A percentile compares a stretch with the other conserved stretches of the same genome.
These are phyloP conservation scores for Artemisia argyi DNA, from an alignment of 129 eudicot species.

Conservation along the genomic window DNA sequence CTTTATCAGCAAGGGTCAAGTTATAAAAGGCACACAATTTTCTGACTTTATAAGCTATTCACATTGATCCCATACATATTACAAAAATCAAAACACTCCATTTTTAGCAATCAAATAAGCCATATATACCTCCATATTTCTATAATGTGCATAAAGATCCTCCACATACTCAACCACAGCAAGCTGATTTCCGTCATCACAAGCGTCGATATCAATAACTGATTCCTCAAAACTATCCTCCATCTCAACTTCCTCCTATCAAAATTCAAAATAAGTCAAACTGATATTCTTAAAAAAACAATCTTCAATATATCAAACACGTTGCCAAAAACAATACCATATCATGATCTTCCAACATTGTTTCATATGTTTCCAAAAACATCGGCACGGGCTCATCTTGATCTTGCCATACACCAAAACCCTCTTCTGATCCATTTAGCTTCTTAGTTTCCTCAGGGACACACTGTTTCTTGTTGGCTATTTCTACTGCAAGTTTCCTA, in stretches of 20 bases:
- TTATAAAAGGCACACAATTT: too few relatives aligned
- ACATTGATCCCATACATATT: neutral
- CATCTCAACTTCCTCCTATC: constrained; percentile 70
- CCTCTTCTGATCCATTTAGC: constrained; percentile 39
- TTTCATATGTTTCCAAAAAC: constrained; percentile 58
- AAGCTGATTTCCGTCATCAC: constrained; percentile 59
- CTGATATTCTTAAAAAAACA: constrained; percentile 4
- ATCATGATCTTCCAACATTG: constrained; percentile 39
- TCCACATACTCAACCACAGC: constrained; percentile 74
- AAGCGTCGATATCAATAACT: constrained; percentile 57
- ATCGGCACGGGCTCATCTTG: constrained; percentile 64
- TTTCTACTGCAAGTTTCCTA: constrained; percentile 66
- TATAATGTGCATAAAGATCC: constrained; percentile 72
- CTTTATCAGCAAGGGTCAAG: too few relatives aligned
- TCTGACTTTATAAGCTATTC: too few relatives aligned
- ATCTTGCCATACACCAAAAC: constrained; percentile 53
- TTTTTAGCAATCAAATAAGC: neutral
- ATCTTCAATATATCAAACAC: neutral
- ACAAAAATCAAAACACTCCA: neutral
- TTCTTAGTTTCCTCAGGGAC: constrained; percentile 57
- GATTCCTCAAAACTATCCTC: constrained; percentile 77
- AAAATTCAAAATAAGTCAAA: constrained; percentile 4
- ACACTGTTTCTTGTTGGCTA: constrained; percentile 41
- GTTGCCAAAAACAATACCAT: constrained; percentile 37
- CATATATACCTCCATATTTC: constrained; percentile 38